Evolutionary conservation across 164 flowering plant genomes (phyloP).

Genomic region (Warburgia ugandensis): DNA sequence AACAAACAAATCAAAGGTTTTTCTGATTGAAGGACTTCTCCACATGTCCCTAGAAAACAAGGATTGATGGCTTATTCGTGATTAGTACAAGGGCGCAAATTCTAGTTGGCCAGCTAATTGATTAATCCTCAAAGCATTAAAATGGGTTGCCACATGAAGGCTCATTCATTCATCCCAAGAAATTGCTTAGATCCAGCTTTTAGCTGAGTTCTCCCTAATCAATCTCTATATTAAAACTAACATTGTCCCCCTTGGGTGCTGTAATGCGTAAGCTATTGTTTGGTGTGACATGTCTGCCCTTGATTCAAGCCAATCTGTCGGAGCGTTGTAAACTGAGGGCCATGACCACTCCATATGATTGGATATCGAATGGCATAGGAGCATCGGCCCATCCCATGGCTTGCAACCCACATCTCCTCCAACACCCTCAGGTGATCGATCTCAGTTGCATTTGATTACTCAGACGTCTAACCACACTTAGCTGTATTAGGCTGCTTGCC

Average conservation of each 20-base stretch:
- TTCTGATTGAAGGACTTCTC: background rate
- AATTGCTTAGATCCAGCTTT: slow-evolving; percentile 7
- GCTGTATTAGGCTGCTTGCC: background rate
- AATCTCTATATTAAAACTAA: background rate
- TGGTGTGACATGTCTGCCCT: slow-evolving; percentile 10
- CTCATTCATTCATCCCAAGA: slow-evolving; percentile 5
- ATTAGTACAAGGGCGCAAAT: background rate
- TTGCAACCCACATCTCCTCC: background rate
- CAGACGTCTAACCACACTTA: background rate
- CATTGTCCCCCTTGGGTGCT: slow-evolving; percentile 3
- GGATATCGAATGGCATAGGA: background rate
- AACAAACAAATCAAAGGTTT: too few relatives aligned
- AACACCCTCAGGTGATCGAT: too few relatives aligned
- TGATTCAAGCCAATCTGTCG: slow-evolving; percentile 16
- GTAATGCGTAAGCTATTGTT: background rate
- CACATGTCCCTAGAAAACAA: slow-evolving; percentile 2
- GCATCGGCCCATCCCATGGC: background rate
- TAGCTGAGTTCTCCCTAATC: slow-evolving; percentile 6
- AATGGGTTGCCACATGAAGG: background rate
- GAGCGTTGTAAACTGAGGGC: background rate
- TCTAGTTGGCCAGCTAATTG: slow-evolving; percentile 3
- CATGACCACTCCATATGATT: slow-evolving; percentile 2
- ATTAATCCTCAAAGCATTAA: background rate
- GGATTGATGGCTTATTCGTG: too few relatives aligned
- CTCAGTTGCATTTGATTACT: slow-evolving; percentile 5